phyloP scores from a whole-genome alignment of 495 filamentous ascomycete species.

The Penicillium nucicola region DNA sequence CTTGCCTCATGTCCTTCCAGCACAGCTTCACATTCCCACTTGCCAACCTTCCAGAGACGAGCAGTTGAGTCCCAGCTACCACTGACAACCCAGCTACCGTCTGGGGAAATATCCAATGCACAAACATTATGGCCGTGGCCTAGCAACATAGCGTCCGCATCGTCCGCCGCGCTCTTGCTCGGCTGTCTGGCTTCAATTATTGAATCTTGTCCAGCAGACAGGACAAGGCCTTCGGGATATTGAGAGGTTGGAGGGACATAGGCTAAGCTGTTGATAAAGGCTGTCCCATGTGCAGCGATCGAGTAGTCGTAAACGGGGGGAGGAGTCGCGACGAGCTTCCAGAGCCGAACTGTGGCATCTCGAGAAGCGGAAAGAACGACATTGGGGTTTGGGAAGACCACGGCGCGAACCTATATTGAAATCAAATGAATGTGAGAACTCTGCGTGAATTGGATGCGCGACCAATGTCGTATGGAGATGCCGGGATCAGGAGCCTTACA shows the following conservation, averaged over 20 bases:
- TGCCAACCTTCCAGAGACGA: conserved; percentile 70
- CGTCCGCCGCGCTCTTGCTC: conserved; percentile 58
- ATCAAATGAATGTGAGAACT: conserved; percentile 9
- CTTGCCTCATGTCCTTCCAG: conserved; percentile 73
- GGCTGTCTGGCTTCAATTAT: conserved; percentile 88
- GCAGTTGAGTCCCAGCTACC: conserved; percentile 94
- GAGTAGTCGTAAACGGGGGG: conserved; percentile 73
- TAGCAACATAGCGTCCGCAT: conserved; percentile 80
- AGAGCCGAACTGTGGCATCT: conserved; percentile 85
- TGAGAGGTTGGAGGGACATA: conserved; percentile 67
- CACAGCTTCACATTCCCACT: conserved; percentile 70
- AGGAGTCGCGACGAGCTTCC: conserved; percentile 64
- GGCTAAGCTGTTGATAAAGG: conserved; percentile 81
- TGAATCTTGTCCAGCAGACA: conserved; percentile 84
- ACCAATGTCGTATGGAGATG: conserved; percentile 12
- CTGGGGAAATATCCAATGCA: conserved; percentile 71
- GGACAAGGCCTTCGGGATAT: conserved; percentile 75
- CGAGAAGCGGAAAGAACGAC: conserved; percentile 80
- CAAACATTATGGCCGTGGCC: conserved; percentile 88
- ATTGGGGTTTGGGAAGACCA: conserved; percentile 73
- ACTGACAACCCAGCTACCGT: conserved; percentile 72
- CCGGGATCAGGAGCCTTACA: conserved; percentile 50
- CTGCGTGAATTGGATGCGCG: conserved; percentile 7
- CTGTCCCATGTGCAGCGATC: conserved; percentile 69
- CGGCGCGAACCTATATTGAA: conserved; percentile 72